phyloP scores from a whole-genome alignment of 2,329 filamentous ascomycete genomes.

The Colletotrichum theobromicola region DNA sequence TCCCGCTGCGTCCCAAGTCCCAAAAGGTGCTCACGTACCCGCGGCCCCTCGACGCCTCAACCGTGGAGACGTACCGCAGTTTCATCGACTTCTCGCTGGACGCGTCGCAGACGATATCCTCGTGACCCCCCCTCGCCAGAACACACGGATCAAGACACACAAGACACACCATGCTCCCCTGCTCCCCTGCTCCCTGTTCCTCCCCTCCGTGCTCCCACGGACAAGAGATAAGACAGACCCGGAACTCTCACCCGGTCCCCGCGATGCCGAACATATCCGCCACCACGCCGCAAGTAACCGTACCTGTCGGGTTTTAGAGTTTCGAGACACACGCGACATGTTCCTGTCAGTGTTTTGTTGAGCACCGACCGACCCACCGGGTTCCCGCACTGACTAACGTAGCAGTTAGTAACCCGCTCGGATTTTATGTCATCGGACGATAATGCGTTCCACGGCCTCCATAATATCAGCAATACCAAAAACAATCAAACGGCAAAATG shows the following conservation, averaged over 20 bases:
- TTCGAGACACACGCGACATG: not conserved
- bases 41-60: slow-evolving; percentile 28
- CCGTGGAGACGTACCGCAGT: slow-evolving; percentile 34
- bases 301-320: not conserved
- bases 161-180: not conserved
- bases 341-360: slow-evolving; percentile 2
- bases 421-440: not conserved
- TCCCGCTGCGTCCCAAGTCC: slow-evolving; percentile 27
- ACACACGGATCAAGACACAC: slow-evolving; percentile 10
- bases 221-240: not conserved
- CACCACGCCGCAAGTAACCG: slow-evolving; percentile 2
- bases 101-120: slow-evolving; percentile 25
- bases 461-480: not conserved
- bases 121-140: not conserved
- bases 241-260: not conserved
- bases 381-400: slow-evolving; percentile 18
- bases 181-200: not conserved
- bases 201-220: no score
- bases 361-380: slow-evolving; percentile 9
- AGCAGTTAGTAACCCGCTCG: slow-evolving; percentile 13
- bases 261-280: slow-evolving; percentile 1
- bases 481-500: not conserved
- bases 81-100: slow-evolving; percentile 37
- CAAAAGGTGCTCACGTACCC: slow-evolving; percentile 34
- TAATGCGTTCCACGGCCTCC: not conserved